A percentile compares a stretch with the other conserved stretches of the same genome.
Conservation (phyloP, 2,329 filamentous ascomycete species). For the Cladosporium velox region DNA sequence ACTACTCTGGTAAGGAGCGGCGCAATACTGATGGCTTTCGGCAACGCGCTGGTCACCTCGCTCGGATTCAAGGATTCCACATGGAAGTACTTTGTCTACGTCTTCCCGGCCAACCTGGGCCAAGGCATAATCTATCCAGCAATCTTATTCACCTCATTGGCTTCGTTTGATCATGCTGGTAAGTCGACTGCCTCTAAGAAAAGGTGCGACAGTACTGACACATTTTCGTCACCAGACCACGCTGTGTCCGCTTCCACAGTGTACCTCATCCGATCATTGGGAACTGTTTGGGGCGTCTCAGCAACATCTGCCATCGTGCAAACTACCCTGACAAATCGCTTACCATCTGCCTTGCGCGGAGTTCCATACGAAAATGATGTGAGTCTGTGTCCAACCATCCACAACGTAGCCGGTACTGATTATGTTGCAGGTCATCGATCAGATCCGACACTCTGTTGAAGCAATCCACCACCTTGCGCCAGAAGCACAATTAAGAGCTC, state of each 20-base stretch:
- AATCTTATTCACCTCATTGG: slow-evolving; percentile 62
- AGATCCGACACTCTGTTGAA: neutral
- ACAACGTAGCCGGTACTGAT: neutral
- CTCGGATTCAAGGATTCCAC: slow-evolving; percentile 45
- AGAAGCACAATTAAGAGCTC: neutral
- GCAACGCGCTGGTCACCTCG: slow-evolving; percentile 45
- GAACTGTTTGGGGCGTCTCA: slow-evolving; percentile 66
- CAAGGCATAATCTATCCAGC: slow-evolving; percentile 51
- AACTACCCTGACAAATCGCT: slow-evolving; percentile 58
- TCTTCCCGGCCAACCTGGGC: slow-evolving; percentile 50
- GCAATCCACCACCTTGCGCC: neutral
- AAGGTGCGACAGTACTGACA: neutral
- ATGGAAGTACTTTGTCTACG: slow-evolving; percentile 50
- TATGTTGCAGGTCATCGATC: neutral
- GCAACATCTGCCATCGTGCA: slow-evolving; percentile 64
- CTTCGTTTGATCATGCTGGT: slow-evolving; percentile 64
- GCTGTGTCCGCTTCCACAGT: neutral
- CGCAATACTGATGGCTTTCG: slow-evolving; percentile 46
- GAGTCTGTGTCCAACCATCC: neutral
- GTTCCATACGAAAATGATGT: neutral
- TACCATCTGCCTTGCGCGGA: slow-evolving; percentile 33
- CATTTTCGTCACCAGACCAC: neutral
- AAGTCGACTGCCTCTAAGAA: slow-evolving; percentile 28
- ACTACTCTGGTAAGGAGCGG: slow-evolving; percentile 45
- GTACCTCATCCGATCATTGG: slow-evolving; percentile 62